Conservation (phyloP, 2,329 filamentous ascomycete species). For the Fusarium compactum region DNA sequence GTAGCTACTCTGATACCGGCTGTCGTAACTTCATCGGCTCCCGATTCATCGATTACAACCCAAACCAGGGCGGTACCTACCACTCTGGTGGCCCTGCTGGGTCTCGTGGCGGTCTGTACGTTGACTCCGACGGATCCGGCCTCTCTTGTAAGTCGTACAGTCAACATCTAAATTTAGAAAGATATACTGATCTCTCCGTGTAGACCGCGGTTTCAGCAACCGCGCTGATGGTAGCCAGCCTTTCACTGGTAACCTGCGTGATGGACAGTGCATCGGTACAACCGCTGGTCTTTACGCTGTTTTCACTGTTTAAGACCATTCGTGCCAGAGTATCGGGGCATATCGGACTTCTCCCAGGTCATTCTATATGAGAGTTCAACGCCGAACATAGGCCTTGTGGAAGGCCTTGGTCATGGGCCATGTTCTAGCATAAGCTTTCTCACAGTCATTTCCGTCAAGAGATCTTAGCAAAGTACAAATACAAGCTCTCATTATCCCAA, state of each 20-base stretch:
- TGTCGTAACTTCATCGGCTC: conserved; percentile 17
- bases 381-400: too few species aligned
- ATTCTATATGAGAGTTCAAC: neutral
- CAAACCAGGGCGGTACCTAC: conserved; percentile 5
- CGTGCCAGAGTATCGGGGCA: neutral
- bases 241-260: conserved; percentile 6
- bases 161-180: rapidly evolving
- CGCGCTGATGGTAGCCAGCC: neutral
- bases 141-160: neutral
- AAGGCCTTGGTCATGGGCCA: neutral
- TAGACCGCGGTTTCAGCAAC: conserved; percentile 6
- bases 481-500: neutral
- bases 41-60: conserved; percentile 9
- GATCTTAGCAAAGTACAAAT: neutral
- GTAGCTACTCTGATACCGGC: conserved; percentile 5
- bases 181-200: rapidly evolving
- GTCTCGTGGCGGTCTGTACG: conserved; percentile 8
- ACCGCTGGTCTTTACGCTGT: conserved; percentile 2
- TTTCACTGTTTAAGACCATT: neutral
- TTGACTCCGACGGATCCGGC: conserved; percentile 1
- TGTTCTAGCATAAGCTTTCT: neutral
- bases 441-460: neutral
- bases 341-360: neutral
- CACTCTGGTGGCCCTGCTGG: conserved; percentile 1
- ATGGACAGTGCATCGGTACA: conserved; percentile 11